Conservation (phyloP, 2,329 filamentous ascomycete species). For the Coniella lustricola region DNA sequence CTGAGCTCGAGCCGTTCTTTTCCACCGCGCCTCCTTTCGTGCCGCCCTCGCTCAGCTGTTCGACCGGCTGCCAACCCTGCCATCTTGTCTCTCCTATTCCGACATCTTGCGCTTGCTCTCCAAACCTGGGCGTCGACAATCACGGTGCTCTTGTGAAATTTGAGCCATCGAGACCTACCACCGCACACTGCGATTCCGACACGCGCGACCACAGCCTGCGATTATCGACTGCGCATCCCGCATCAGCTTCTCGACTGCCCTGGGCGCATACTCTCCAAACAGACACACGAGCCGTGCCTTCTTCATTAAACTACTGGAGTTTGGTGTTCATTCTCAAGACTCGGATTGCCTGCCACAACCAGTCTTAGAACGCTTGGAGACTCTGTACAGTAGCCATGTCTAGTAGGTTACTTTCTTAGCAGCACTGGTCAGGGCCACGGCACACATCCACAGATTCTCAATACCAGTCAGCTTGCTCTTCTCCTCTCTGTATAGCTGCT, state of each 20-base stretch:
- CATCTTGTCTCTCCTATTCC: too few relatives aligned
- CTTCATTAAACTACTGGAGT: too few relatives aligned
- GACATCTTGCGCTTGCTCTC: too few relatives aligned
- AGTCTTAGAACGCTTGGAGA: not conserved
- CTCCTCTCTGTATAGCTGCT: too few relatives aligned
- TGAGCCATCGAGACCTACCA: too few relatives aligned
- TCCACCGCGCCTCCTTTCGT: too few relatives aligned
- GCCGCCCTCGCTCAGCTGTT: not conserved
- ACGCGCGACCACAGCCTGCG: not conserved
- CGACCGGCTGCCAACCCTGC: too few relatives aligned
- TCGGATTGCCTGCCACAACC: not conserved
- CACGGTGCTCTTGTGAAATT: too few relatives aligned
- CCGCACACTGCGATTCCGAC: too few relatives aligned
- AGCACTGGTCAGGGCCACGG: too few relatives aligned
- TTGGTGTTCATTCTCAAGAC: not conserved
- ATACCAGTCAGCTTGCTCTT: not conserved
- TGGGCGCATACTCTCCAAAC: not conserved
- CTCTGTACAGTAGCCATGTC: constrained; percentile 2
- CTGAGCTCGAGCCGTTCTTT: too few relatives aligned
- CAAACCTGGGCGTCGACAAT: too few relatives aligned
- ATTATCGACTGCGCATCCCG: not conserved
- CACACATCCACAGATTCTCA: not conserved
- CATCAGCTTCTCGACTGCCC: not conserved
- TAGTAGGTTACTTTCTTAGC: not conserved
- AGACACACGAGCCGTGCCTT: not conserved